phyloP scores from a whole-genome alignment of 2,329 filamentous ascomycete species.

The Paracorniculantispora psalliotae region DNA sequence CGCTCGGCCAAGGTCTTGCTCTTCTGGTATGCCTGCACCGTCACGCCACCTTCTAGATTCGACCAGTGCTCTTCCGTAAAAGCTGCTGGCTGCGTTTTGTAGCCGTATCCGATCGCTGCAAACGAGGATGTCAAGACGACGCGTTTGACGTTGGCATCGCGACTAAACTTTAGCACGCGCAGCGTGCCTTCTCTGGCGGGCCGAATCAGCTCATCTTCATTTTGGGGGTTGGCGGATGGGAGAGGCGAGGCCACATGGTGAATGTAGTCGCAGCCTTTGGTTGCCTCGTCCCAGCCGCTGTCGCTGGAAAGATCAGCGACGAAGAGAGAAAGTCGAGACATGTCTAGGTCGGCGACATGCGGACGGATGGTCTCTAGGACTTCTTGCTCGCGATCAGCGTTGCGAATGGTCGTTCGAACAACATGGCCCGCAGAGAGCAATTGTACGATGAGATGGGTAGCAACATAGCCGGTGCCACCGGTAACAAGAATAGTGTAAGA shows the following conservation, averaged over 20 bases:
- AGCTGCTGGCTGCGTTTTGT: neutral
- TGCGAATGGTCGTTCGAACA: neutral
- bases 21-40: slow-evolving; percentile 3
- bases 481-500: neutral
- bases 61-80: slow-evolving; percentile 1
- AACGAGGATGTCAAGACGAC: slow-evolving; percentile 16
- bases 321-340: neutral
- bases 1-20: slow-evolving; percentile 14
- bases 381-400: neutral
- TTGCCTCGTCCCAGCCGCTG: slow-evolving; percentile 25
- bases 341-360: neutral
- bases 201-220: slow-evolving; percentile 15
- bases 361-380: neutral
- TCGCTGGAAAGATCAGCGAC: slow-evolving; percentile 21
- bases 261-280: slow-evolving; percentile 25
- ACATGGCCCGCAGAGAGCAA: neutral
- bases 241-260: slow-evolving; percentile 32
- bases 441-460: neutral
- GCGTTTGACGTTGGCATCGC: slow-evolving; percentile 15
- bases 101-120: neutral
- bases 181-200: slow-evolving; percentile 19
- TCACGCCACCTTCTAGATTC: neutral
- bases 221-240: slow-evolving; percentile 14
- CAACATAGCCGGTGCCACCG: neutral
- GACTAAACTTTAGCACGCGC: slow-evolving; percentile 14